phyloP scores from a whole-genome alignment of 2,329 filamentous ascomycete species.

The Paecilomyces formosus region DNA sequence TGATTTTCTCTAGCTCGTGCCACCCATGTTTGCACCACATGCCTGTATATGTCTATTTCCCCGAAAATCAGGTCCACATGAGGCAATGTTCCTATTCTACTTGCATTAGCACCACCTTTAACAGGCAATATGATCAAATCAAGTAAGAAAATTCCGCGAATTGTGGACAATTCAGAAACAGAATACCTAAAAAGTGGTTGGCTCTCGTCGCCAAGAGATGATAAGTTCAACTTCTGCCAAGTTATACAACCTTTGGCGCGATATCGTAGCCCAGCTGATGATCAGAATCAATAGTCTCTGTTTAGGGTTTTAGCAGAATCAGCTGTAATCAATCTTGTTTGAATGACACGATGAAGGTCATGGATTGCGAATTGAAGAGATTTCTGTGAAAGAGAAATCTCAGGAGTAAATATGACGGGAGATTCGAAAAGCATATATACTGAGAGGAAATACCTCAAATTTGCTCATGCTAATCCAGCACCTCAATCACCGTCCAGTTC shows the following conservation, averaged over 20 bases:
- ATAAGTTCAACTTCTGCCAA: not conserved
- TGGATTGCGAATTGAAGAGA: not conserved
- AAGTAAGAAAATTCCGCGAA: not conserved
- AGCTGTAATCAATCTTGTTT: not conserved
- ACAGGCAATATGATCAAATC: not conserved
- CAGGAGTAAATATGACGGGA: not conserved
- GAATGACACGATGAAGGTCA: not conserved
- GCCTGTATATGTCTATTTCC: not conserved
- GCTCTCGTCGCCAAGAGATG: not conserved
- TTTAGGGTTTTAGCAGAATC: not conserved
- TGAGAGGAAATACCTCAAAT: slow-evolving; percentile 2
- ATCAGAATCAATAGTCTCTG: not conserved
- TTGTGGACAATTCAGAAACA: not conserved
- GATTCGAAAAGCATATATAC: not conserved
- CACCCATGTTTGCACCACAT: not conserved
- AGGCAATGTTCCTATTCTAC: not conserved
- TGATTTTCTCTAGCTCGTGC: not conserved
- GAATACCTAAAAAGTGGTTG: not conserved
- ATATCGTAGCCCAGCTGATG: not conserved
- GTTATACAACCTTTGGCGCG: not conserved
- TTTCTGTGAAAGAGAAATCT: not conserved
- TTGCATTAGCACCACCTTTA: not conserved
- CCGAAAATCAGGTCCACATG: not conserved
- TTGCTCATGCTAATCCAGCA: not conserved
- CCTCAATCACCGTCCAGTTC: not conserved